Conservation (phyloP, 2,329 filamentous ascomycete genomes). For the Penicillium sp. region DNA sequence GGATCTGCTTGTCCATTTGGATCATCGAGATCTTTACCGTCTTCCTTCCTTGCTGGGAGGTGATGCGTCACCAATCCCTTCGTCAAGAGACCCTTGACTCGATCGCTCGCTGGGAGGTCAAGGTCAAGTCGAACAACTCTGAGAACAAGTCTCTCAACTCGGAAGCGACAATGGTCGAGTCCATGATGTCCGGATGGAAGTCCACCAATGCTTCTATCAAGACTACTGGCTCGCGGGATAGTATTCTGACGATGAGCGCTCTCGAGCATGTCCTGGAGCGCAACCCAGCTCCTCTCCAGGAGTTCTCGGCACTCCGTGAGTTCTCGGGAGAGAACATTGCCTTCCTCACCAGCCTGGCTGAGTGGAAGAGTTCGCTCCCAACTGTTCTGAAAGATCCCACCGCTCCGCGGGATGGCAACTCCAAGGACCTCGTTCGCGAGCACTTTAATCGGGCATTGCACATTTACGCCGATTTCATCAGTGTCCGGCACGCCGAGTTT, state of each 20-base stretch:
- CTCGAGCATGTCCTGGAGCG: constrained; percentile 62
- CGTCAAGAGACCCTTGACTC: constrained; percentile 39
- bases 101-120: constrained; percentile 43
- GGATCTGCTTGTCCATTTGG: constrained; percentile 61
- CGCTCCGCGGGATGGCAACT: constrained; percentile 9
- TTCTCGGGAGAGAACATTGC: constrained; percentile 73
- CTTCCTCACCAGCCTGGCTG: constrained; percentile 61
- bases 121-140: constrained; percentile 27
- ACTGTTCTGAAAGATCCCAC: constrained; percentile 25
- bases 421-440: constrained; percentile 24
- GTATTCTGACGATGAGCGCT: constrained; percentile 61
- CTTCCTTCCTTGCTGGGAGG: constrained; percentile 64
- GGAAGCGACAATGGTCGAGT: constrained; percentile 33
- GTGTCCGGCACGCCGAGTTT: constrained; percentile 63
- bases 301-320: constrained; percentile 66
- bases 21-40: constrained; percentile 66
- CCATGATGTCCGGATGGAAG: constrained; percentile 30
- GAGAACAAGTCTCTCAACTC: constrained; percentile 32
- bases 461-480: constrained; percentile 65
- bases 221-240: constrained; percentile 42
- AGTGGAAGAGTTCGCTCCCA: constrained; percentile 53
- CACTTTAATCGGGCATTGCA: constrained; percentile 61
- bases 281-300: constrained; percentile 58
- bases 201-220: constrained; percentile 24
- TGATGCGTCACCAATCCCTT: constrained; percentile 42